phyloP scores from a whole-genome alignment of 1,139 yeast species.

The Citeromyces siamensis region DNA sequence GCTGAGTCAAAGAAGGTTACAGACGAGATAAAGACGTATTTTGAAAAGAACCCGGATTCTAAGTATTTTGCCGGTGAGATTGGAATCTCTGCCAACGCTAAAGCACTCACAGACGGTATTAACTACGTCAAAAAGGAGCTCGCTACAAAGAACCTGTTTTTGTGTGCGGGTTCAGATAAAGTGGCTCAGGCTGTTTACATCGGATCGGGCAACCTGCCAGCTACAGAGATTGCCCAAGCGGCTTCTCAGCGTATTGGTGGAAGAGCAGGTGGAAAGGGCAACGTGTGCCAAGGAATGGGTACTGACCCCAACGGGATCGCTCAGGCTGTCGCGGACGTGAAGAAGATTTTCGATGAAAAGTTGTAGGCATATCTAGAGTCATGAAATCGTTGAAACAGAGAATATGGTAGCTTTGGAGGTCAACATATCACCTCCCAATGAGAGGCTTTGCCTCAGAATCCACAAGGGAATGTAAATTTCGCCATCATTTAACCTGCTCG shows the following conservation, averaged over 20 bases:
- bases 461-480: constrained; percentile 1
- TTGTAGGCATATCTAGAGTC: constrained; percentile 17
- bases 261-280: constrained; percentile 97
- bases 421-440: constrained; percentile 4
- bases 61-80: constrained; percentile 55
- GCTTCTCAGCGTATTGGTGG: constrained; percentile 82
- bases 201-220: constrained; percentile 63
- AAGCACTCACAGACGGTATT: constrained; percentile 89
- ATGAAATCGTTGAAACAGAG: background rate
- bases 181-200: constrained; percentile 95
- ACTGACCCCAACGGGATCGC: constrained; percentile 59
- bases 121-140: constrained; percentile 70
- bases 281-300: constrained; percentile 95
- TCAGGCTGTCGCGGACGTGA: constrained; percentile 62
- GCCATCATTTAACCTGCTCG: no score
- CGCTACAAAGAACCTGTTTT: constrained; percentile 66
- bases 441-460: no score
- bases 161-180: constrained; percentile 68
- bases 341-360: constrained; percentile 45
- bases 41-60: constrained; percentile 34
- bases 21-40: constrained; percentile 68
- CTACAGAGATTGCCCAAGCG: constrained; percentile 58
- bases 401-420: background rate
- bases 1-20: constrained; percentile 74
- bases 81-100: constrained; percentile 72